phyloP scores from a whole-genome alignment of 2,329 filamentous ascomycete species.

The Aspergillus pseudonomiae region DNA sequence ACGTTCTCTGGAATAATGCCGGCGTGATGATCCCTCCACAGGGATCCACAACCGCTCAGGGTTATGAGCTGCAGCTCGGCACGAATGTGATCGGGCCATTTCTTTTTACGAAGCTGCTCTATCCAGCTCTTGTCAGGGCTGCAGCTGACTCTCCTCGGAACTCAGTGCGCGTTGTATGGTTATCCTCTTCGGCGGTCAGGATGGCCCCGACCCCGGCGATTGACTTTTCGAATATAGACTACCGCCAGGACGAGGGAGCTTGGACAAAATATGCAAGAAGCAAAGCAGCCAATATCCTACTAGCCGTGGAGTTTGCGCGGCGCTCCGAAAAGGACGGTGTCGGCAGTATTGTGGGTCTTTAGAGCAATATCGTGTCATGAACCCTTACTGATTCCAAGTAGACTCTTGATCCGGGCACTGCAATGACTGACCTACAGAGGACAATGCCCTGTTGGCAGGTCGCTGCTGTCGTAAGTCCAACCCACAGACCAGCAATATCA shows the following conservation, averaged over 20 bases:
- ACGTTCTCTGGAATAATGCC: conserved; percentile 46
- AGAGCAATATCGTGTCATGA: neutral
- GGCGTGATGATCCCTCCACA: conserved; percentile 40
- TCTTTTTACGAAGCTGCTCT: conserved; percentile 19
- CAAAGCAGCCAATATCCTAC: conserved; percentile 27
- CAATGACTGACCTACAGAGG: conserved; percentile 14
- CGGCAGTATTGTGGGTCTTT: conserved; percentile 17
- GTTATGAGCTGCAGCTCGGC: conserved; percentile 42
- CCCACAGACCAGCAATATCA: neutral
- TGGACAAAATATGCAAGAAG: conserved; percentile 23
- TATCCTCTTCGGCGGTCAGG: conserved; percentile 33
- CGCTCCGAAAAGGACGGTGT: conserved; percentile 17
- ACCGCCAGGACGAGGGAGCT: conserved; percentile 17
- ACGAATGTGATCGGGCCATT: conserved; percentile 43
- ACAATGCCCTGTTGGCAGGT: conserved; percentile 7
- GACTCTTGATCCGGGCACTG: conserved; percentile 15
- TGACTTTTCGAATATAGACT: conserved; percentile 22
- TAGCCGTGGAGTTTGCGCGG: conserved; percentile 19
- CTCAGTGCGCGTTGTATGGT: conserved; percentile 40
- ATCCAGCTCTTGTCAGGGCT: conserved; percentile 36
- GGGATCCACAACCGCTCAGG: conserved; percentile 35
- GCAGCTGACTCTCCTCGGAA: conserved; percentile 25
- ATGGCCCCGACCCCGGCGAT: conserved; percentile 20
- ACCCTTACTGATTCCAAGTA: neutral
- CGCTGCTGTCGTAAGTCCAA: neutral